Conservation (phyloP, 2,329 filamentous ascomycete genomes). For the Thelonectria blattea region DNA sequence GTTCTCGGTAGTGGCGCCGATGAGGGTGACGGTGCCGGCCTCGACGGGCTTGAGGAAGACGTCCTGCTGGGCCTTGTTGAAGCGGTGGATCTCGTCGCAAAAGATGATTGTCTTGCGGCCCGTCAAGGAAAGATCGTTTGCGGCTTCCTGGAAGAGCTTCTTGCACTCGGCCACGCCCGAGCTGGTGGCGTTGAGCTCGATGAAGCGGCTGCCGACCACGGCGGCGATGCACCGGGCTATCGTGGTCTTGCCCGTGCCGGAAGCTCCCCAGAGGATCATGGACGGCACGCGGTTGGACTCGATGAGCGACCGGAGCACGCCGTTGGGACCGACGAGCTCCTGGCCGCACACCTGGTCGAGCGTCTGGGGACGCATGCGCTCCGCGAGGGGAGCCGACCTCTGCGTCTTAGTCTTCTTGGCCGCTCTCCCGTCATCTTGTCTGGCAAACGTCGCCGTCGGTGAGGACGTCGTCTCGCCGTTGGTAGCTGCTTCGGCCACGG, state of each 20-base stretch:
- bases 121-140: conserved; percentile 78
- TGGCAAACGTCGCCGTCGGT: conserved; percentile 1
- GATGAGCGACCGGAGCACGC: conserved; percentile 86
- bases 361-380: conserved; percentile 86
- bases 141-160: conserved; percentile 86
- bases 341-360: conserved; percentile 91
- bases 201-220: conserved; percentile 82
- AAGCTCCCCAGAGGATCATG: conserved; percentile 91
- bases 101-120: conserved; percentile 95
- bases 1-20: conserved; percentile 96
- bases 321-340: conserved; percentile 82
- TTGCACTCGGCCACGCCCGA: conserved; percentile 90
- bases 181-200: conserved; percentile 94
- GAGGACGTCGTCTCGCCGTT: conserved; percentile 20
- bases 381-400: conserved; percentile 82
- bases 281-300: conserved; percentile 86
- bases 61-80: conserved; percentile 91
- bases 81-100: conserved; percentile 95
- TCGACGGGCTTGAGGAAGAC: conserved; percentile 94
- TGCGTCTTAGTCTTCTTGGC: conserved; percentile 72
- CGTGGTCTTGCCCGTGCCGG: conserved; percentile 86
- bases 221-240: conserved; percentile 90
- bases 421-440: conserved; percentile 46
- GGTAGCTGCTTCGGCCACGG: conserved; percentile 7
- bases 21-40: conserved; percentile 85